Evolutionary conservation across 768 basidiomycete genomes (phyloP), one percentile per base, ranked within the genome.

Genomic region (Sarcodon aspratus): DNA sequence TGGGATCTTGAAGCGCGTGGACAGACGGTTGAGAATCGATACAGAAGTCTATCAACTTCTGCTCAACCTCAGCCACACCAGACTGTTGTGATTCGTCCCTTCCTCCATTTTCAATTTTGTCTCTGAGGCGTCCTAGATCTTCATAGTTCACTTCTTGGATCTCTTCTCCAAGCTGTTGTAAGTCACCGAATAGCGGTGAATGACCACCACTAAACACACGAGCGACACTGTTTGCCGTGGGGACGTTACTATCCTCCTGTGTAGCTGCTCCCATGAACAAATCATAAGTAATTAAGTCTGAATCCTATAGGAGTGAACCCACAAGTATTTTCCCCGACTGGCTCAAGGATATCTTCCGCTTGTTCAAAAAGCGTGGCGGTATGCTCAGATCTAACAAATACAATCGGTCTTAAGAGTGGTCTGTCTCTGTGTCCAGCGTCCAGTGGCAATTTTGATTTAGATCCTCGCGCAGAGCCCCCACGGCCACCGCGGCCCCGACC

Each of bases 181-280:
- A 44, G 3, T 47, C 52, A 9, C 36, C 50, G 9, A 51, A 44
- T 1, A 37, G 48, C 3, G 54, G 49, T 12, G 40, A 36, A 7
- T 49, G 44, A 3, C 50, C 52, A 35, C 63, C 70, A 51, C 73
- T 75, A 65, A 89, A 88, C 1, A 89, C 70, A 2, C 70, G 76
- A 31, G 73, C 66, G 21, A 90, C 76, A 9, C 68, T 71, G n/a
- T 82, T 75, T 0, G 85, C 84, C 4, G 85, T 89, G 6, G 87
- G 85, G 5, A 76, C 69, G 62, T 79, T 74, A 43, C 72, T 76
- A 38, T 70, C 55, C 46, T 78, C 72, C 31, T 70, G 66, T 36
- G 75, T 74, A 17, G 66, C 78, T 75, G 58, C 10, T 49, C 8
- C 58, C 18, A 13, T 27, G n/a, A 46, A 15, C 35, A 38, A 9